Evolutionary conservation across 306 rosid genomes (phyloP), one percentile per base, ranked within the genome.

Genomic region (Dicorynia guianensis): DNA sequence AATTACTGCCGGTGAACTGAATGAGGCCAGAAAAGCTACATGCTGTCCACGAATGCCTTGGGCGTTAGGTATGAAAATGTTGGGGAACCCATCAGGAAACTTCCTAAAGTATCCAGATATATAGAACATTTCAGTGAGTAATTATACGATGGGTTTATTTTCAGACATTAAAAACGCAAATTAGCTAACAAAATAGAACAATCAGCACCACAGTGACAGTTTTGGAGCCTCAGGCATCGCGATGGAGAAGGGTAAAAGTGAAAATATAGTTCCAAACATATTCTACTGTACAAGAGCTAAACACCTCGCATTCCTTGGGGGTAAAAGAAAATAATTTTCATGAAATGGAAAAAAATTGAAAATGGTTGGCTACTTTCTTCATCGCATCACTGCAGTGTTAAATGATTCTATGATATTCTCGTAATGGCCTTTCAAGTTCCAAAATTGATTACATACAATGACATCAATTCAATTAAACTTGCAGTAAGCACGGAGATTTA

Each of bases 41-140:
- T 86, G 96, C 69, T 85, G 93, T 19, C 97, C 97, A 2, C 99
- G 99, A 78, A 95, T 90, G 47, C 96, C 89, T 64, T 89, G 99
- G 43, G 99, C 99, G 67, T 92, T 92, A 19, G 97, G 99, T 67
- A 95, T 95, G 89, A 95, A 95, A 72, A 95, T 86, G 91, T 95
- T 85, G 72, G 99, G 99, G 79, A 95, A 95, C 73, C 99, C 97
- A 71, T 92, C 99, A 55, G 88, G 97, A 72, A 95, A 95, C 87
- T 91, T 95, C 87, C 99, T 95, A 77, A 71, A 70, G 76, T 68
- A 74, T 67, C 60, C 81, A 83, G 75, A 75, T 71, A 7, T 11
- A 81, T 11, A 64, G n/a, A 75, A 46, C 39, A 67, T 66, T 54
- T 87, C 85, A 83, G 67, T 81, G 72, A 74, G 39, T 39, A 67